A percentile compares a stretch with the other conserved stretches of the same genome.
Evolutionary conservation across 176 grass and related monocot genomes (phyloP).

Genomic region (Oryza rufipogon): DNA sequence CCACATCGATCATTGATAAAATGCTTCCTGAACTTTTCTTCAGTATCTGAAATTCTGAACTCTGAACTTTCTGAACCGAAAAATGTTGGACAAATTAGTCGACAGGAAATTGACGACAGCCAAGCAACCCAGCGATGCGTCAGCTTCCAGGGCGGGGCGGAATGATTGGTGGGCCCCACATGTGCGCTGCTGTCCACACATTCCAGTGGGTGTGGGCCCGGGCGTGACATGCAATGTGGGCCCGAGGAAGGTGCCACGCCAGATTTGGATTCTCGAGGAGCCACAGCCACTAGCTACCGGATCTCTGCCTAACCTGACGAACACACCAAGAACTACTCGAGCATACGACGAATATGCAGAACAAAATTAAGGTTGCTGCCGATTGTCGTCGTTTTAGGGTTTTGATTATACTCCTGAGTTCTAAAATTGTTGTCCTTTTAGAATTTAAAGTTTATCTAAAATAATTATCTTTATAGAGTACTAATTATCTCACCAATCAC

Average conservation of each 20-base stretch:
- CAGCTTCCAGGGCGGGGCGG: neutral
- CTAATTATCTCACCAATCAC: too few species aligned
- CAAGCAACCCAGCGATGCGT: conserved; percentile 1
- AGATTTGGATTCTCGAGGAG: conserved; percentile 31
- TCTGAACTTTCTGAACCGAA: neutral
- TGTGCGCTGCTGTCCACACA: neutral
- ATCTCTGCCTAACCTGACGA: conserved; percentile 20
- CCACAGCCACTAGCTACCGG: neutral
- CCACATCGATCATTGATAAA: neutral
- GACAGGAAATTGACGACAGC: neutral
- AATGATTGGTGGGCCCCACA: conserved; percentile 37
- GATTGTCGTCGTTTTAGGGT: neutral
- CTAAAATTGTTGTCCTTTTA: too few species aligned
- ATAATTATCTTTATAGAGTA: too few species aligned
- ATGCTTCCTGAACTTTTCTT: neutral
- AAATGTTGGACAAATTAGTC: neutral
- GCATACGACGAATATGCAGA: neutral
- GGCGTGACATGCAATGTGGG: conserved; percentile 4
- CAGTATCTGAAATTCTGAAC: neutral
- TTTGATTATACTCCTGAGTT: neutral
- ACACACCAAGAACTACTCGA: neutral
- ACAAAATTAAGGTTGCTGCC: neutral
- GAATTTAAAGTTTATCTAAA: too few species aligned
- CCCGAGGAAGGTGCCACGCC: neutral
- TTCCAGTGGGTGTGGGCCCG: conserved; percentile 24